Conservation (phyloP, 257 asterid species). For the Eustoma russellianum region DNA sequence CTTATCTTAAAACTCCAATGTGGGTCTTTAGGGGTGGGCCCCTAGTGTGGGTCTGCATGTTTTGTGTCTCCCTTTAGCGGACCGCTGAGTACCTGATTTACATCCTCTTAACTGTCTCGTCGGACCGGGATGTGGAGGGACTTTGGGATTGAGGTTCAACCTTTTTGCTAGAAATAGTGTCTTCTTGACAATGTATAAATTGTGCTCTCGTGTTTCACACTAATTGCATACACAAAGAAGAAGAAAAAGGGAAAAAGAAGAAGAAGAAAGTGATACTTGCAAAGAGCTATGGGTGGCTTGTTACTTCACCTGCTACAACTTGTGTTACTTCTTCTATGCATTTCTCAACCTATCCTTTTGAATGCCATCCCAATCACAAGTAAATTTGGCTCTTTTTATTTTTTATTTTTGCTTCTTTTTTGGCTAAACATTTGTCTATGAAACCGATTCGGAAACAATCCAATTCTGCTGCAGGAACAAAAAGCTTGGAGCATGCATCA, state of each 20-base stretch:
- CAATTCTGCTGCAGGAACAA: constrained; percentile 31
- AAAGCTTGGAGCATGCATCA: constrained; percentile 22
- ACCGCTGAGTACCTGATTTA: no score
- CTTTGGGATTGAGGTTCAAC: no score
- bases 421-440: no score
- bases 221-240: neutral
- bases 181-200: constrained; percentile 26
- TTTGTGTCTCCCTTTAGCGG: no score
- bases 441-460: no score
- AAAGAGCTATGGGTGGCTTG: constrained; percentile 32
- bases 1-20: no score
- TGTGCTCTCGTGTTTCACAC: constrained; percentile 5
- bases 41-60: no score
- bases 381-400: constrained; percentile 8
- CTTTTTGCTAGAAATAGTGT: no score
- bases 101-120: no score
- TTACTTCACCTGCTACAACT: constrained; percentile 16
- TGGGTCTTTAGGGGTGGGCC: no score
- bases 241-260: no score
- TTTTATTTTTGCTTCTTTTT: neutral
- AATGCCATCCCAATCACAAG: constrained; percentile 47
- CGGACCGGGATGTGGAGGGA: no score
- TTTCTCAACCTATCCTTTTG: constrained; percentile 27
- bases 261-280: neutral
- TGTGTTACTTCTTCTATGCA: constrained; percentile 27